Evolutionary conservation across 2,329 filamentous ascomycete species (phyloP).

Genomic region (Pseudocercospora crystallina): DNA sequence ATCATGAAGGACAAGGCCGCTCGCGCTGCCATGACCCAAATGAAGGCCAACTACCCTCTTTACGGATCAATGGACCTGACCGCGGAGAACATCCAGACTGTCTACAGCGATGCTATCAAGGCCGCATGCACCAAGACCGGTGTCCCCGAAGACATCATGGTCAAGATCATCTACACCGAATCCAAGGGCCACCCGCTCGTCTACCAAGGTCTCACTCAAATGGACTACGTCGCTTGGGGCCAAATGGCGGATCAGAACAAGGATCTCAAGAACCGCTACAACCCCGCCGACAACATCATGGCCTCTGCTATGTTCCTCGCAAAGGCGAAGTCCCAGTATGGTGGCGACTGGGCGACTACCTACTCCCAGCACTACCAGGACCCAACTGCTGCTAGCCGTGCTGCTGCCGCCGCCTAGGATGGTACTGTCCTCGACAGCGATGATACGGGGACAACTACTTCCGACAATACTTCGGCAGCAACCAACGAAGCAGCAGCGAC

Average conservation of each 20-base stretch:
- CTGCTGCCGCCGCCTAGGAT: too few relatives aligned
- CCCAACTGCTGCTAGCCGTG: not conserved
- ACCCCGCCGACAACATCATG: slow-evolving; percentile 12
- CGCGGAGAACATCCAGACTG: slow-evolving; percentile 11
- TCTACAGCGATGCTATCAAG: slow-evolving; percentile 15
- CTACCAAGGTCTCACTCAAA: slow-evolving; percentile 11
- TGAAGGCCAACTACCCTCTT: slow-evolving; percentile 14
- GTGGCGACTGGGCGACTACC: slow-evolving; percentile 7
- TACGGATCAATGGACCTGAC: slow-evolving; percentile 20
- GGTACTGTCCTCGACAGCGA: too few relatives aligned
- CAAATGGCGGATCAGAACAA: slow-evolving; percentile 9
- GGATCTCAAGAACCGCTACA: slow-evolving; percentile 12
- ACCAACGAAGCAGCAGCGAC: too few relatives aligned
- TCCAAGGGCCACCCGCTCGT: slow-evolving; percentile 19
- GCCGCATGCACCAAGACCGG: slow-evolving; percentile 11
- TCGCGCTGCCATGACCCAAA: slow-evolving; percentile 12
- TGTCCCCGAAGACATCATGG: slow-evolving; percentile 12
- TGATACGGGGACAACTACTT: too few relatives aligned
- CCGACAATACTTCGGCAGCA: too few relatives aligned
- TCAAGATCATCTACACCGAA: slow-evolving; percentile 19
- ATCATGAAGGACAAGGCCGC: slow-evolving; percentile 14
- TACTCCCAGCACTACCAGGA: slow-evolving; percentile 13
- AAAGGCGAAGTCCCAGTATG: slow-evolving; percentile 3
- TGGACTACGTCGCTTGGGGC: slow-evolving; percentile 14
- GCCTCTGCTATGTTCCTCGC: slow-evolving; percentile 12